Percentiles rank a stretch among this genome's conserved stretches.
These are phyloP conservation scores for Lablab purpureus DNA, from an alignment of 306 rosid species.

Conservation along the genomic window DNA sequence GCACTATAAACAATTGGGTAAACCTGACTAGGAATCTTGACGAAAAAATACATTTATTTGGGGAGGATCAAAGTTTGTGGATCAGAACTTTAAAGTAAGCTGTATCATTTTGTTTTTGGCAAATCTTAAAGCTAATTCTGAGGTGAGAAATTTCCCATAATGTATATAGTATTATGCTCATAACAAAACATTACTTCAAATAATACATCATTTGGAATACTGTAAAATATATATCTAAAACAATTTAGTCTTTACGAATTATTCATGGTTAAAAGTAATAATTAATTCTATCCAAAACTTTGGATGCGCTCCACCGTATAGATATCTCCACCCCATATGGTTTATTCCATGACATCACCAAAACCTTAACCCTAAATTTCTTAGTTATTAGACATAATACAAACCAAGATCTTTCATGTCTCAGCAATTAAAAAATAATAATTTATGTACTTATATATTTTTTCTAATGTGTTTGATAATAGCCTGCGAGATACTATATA, in stretches of 20 bases:
- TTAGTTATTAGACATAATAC: too few species aligned
- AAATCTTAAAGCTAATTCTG: background rate
- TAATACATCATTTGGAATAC: background rate
- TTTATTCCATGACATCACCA: too few species aligned
- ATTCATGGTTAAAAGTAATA: too few species aligned
- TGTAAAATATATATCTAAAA: background rate
- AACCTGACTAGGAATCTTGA: background rate
- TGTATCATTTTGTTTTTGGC: background rate
- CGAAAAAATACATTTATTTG: background rate
- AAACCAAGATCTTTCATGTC: too few species aligned
- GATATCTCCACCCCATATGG: too few species aligned
- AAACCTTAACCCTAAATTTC: too few species aligned
- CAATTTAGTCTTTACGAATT: too few species aligned
- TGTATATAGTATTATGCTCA: background rate
- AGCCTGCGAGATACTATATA: background rate
- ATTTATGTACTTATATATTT: background rate
- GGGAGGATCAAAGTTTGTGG: background rate
- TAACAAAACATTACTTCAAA: background rate
- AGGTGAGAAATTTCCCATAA: background rate
- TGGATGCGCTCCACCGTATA: too few species aligned
- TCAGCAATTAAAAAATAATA: background rate
- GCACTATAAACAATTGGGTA: background rate
- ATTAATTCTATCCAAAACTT: too few species aligned
- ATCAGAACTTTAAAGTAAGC: background rate
- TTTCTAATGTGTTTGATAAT: background rate